Conservation (phyloP, 2,329 filamentous ascomycete genomes). For the Fusarium musae region DNA sequence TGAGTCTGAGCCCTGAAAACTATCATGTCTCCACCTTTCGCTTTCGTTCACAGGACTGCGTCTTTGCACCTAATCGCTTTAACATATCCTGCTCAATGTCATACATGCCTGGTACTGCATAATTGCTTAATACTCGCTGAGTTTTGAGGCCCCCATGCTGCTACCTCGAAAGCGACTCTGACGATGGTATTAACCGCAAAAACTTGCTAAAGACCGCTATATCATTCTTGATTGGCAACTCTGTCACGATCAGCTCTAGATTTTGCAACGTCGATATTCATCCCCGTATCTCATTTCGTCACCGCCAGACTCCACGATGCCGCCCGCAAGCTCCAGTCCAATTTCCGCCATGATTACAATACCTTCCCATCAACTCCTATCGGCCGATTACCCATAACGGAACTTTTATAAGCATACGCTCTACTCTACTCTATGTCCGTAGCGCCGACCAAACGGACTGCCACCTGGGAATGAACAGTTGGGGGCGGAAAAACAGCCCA, state of each 20-base stretch:
- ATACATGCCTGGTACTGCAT: slow-evolving; percentile 16
- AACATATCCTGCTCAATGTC: neutral
- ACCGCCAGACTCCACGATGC: slow-evolving; percentile 28
- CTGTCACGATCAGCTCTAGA: slow-evolving; percentile 2
- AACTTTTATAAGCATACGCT: neutral
- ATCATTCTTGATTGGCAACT: neutral
- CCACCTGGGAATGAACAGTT: neutral
- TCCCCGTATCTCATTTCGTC: slow-evolving; percentile 1
- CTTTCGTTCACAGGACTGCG: slow-evolving; percentile 13
- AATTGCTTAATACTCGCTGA: neutral
- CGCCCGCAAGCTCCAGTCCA: slow-evolving; percentile 15
- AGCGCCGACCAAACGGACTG: neutral
- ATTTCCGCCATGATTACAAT: slow-evolving; percentile 20
- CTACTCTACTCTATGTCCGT: neutral
- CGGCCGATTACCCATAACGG: neutral
- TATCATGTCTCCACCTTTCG: slow-evolving; percentile 28
- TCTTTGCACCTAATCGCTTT: slow-evolving; percentile 3
- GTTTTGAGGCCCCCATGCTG: slow-evolving; percentile 1
- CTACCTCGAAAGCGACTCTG: slow-evolving; percentile 1
- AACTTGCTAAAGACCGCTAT: neutral
- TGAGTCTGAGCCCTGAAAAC: slow-evolving; percentile 32
- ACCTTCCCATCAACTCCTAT: neutral
- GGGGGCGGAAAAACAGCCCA: neutral
- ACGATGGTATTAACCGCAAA: neutral
- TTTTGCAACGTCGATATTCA: neutral